Base-by-base conservation (phyloP, 345 rosid genomes). In the Bretschneidera sinensis region DNA sequence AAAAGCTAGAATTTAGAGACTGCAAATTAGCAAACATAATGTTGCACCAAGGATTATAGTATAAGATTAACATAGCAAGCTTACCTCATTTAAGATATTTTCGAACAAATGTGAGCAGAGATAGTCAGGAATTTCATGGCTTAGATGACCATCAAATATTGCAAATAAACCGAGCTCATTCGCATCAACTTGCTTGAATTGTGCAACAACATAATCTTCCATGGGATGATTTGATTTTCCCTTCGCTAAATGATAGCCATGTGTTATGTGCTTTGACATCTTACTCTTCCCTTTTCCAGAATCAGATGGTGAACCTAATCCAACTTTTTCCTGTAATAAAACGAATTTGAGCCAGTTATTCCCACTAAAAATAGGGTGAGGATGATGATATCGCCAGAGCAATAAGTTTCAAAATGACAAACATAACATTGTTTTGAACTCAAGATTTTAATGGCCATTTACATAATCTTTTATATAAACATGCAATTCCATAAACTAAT, bases 221-320 rank as follows among this genome's bases (percentile, higher is more conserved):
- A 92, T 92, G 65, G 82, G 77, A 62, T 80, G 96, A 13, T 55
- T 63, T 4, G 88, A 68, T 70, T 81, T 87, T 19, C 96, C 97
- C 78, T 92, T 84, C 23, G 87, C 87, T 59, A 92, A 76, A 75
- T 87, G 85, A 70, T 76, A 92, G 23, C 97, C 98, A 72, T 89
- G 96, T 3, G 80, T 84, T 53, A 92, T 67, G 62, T 76, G 69
- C 78, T 87, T 87, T 6, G 89, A 79, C 79, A 81, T 65, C 88
- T 85, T 89, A 68, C 98, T 89, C 77, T 84, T 92, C 16, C 97
- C 97, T 77, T 85, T 89, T 51, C 98, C 89, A 24, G 96, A 84
- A 56, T 87, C 97, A 34, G 67, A 59, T 55, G 91, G 69, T 22
- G 89, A 81, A 33, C 90, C 79, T 56, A 87, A 49, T 71, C 95